Percentiles rank a stretch among this genome's conserved stretches.
These are phyloP conservation scores for Chaetomium olivaceum DNA, from an alignment of 2,329 filamentous ascomycete genomes.

Conservation along the genomic window DNA sequence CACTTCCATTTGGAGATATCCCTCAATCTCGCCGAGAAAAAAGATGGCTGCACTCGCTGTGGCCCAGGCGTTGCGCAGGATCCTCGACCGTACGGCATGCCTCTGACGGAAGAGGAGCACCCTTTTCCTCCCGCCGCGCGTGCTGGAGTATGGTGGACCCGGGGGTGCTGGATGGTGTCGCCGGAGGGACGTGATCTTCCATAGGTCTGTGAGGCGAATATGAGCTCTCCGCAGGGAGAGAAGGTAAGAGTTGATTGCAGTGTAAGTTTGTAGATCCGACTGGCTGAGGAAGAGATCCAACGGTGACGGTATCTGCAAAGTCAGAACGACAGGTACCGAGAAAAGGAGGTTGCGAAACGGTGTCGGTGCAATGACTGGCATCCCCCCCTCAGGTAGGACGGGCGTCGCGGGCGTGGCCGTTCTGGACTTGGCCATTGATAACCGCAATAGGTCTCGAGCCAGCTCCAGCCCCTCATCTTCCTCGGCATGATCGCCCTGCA, in stretches of 20 bases:
- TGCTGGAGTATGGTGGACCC: constrained; percentile 62
- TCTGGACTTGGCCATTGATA: constrained; percentile 60
- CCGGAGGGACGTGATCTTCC: constrained; percentile 79
- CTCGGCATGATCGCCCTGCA: constrained; percentile 68
- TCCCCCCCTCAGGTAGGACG: constrained; percentile 37
- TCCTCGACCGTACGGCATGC: constrained; percentile 61
- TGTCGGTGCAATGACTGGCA: constrained; percentile 45
- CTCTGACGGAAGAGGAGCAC: constrained; percentile 64
- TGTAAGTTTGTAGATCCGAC: constrained; percentile 76
- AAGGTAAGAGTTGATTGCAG: constrained; percentile 83
- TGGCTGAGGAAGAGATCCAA: constrained; percentile 83
- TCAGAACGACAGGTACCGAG: constrained; percentile 70
- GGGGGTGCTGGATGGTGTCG: constrained; percentile 74
- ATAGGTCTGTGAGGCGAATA: constrained; percentile 78
- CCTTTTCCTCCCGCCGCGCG: constrained; percentile 59
- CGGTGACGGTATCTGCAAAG: constrained; percentile 72
- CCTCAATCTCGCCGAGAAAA: constrained; percentile 82
- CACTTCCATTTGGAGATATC: constrained; percentile 87
- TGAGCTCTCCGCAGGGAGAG: constrained; percentile 83
- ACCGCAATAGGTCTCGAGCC: constrained; percentile 72
- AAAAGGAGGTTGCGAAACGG: constrained; percentile 82
- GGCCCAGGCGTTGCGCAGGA: constrained; percentile 85
- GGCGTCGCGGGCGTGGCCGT: constrained; percentile 42
- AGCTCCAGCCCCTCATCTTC: constrained; percentile 83
- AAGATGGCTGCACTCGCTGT: constrained; percentile 85